Conservation (phyloP, 176 grass and related monocot genomes). For the Zoysia pacifica region DNA sequence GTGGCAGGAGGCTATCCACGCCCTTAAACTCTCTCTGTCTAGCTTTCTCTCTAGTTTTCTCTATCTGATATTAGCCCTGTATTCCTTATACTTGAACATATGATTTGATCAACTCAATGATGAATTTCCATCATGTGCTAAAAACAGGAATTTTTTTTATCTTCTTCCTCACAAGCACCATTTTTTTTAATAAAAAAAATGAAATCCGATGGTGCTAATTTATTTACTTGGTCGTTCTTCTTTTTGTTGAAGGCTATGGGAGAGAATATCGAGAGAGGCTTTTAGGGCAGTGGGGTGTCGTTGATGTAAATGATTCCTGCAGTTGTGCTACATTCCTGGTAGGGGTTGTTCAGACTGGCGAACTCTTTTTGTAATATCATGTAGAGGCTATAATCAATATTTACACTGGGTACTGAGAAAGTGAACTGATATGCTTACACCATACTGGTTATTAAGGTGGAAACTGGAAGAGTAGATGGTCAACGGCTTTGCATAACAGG, state of each 20-base stretch:
- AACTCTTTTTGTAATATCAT: neutral
- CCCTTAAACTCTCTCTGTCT: no score
- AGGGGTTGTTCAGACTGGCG: constrained; percentile 25
- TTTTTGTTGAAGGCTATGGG: constrained; percentile 69
- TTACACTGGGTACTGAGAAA: constrained; percentile 8
- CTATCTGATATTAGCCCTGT: neutral
- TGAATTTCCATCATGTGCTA: neutral
- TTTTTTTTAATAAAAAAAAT: neutral
- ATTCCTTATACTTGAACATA: constrained; percentile 24
- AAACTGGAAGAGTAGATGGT: constrained; percentile 65
- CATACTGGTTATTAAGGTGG: constrained; percentile 62
- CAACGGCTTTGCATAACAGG: constrained; percentile 79
- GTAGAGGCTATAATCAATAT: neutral
- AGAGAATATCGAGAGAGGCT: constrained; percentile 83
- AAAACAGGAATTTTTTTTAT: neutral
- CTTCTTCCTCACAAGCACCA: neutral
- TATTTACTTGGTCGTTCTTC: constrained; percentile 24
- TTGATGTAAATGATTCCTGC: constrained; percentile 86
- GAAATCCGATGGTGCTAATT: neutral
- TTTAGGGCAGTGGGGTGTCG: constrained; percentile 75
- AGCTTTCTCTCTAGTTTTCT: no score
- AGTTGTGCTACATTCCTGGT: constrained; percentile 83
- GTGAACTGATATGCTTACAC: constrained; percentile 13
- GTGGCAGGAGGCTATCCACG: no score
- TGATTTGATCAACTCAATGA: neutral